A percentile compares a stretch with the other conserved stretches of the same genome.
Conservation (phyloP, 495 filamentous ascomycete species). For the Trichoderma virens region DNA sequence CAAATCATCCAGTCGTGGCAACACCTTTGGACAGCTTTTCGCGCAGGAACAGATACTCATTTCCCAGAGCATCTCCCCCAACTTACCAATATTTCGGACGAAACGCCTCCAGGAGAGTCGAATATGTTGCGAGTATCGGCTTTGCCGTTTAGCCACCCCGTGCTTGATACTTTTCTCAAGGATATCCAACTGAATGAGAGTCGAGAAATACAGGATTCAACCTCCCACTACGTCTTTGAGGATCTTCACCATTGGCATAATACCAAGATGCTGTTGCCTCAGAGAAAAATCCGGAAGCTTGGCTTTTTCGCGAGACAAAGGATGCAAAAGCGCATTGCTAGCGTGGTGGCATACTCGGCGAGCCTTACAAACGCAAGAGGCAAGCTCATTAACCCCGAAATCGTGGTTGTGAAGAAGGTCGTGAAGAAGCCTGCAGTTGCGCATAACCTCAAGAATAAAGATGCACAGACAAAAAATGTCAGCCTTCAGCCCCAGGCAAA, state of each 20-base stretch:
- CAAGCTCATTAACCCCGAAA: conserved; percentile 55
- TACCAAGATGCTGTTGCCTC: conserved; percentile 36
- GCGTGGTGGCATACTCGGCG: conserved; percentile 58
- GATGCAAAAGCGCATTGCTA: conserved; percentile 48
- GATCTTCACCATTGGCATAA: conserved; percentile 64
- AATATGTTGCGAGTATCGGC: background rate
- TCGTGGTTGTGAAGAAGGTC: conserved; percentile 40
- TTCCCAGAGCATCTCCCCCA: background rate
- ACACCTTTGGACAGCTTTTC: conserved; percentile 15
- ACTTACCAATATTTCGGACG: background rate
- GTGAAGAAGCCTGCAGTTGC: conserved; percentile 19
- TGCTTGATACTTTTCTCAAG: conserved; percentile 51
- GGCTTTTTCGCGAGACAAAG: conserved; percentile 23
- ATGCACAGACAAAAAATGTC: conserved; percentile 7
- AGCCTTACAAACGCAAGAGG: conserved; percentile 60
- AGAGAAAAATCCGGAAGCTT: conserved; percentile 11
- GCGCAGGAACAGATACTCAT: background rate
- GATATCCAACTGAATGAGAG: conserved; percentile 41
- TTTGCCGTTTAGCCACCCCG: conserved; percentile 47
- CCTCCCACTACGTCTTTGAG: conserved; percentile 34
- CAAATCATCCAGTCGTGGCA: conserved; percentile 12
- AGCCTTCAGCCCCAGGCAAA: conserved; percentile 7
- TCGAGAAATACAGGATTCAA: conserved; percentile 14
- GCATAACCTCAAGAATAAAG: conserved; percentile 17
- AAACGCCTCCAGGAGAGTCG: no score